Conservation (phyloP, 768 basidiomycete genomes). For the Tubosaeta sp. region DNA sequence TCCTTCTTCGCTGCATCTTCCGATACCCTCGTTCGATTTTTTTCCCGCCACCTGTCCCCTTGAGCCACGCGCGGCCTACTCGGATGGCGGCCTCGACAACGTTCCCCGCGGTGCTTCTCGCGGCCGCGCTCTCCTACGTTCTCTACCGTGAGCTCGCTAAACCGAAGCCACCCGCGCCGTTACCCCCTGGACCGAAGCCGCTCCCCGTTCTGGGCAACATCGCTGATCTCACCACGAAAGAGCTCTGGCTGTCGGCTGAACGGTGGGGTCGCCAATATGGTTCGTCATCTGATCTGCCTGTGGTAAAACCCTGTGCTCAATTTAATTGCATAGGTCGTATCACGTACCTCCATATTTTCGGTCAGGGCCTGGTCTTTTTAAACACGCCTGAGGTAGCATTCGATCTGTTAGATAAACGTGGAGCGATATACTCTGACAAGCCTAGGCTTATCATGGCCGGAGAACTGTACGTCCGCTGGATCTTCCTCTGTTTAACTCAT, state of each 20-base stretch:
- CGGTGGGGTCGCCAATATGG: constrained; percentile 64
- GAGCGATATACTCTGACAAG: constrained; percentile 72
- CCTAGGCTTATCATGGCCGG: constrained; percentile 65
- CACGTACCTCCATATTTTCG: constrained; percentile 61
- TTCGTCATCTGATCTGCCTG: constrained; percentile 28
- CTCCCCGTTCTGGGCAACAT: constrained; percentile 65
- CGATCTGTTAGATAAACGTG: constrained; percentile 68
- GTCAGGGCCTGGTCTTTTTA: constrained; percentile 64
- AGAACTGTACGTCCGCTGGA: constrained; percentile 50
- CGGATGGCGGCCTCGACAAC: constrained; percentile 11
- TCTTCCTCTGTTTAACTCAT: not conserved
- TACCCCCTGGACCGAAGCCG: constrained; percentile 68
- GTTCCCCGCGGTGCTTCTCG: constrained; percentile 21
- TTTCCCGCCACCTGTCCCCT: not conserved
- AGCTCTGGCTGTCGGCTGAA: constrained; percentile 61
- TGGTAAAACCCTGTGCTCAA: not conserved
- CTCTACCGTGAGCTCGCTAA: constrained; percentile 15
- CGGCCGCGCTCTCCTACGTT: constrained; percentile 8
- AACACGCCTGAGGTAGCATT: constrained; percentile 54
- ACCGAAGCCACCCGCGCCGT: constrained; percentile 30
- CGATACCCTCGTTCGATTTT: constrained; percentile 6
- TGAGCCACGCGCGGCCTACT: constrained; percentile 1
- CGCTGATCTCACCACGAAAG: constrained; percentile 51
- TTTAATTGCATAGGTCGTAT: constrained; percentile 42
- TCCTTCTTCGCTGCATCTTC: constrained; percentile 21